Conservation (phyloP, 2,329 filamentous ascomycete species). For the Pestalotiopsis sp. region DNA sequence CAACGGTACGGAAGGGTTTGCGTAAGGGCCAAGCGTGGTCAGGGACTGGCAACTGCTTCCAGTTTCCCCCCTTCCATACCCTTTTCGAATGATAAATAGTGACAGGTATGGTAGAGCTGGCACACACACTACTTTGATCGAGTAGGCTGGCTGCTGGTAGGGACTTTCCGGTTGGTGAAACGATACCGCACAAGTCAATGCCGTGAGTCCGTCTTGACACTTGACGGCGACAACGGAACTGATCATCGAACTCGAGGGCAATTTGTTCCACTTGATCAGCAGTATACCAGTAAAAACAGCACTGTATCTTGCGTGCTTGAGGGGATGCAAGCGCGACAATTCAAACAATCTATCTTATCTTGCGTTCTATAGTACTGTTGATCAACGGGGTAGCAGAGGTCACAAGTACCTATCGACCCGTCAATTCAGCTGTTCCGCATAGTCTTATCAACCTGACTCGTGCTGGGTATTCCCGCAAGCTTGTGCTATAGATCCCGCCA, state of each 20-base stretch:
- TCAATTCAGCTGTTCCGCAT: background rate
- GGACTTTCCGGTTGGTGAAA: background rate
- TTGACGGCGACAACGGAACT: background rate
- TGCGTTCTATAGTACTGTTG: background rate
- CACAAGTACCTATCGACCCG: background rate
- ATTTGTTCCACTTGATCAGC: background rate
- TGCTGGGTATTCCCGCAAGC: background rate
- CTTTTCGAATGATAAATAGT: background rate
- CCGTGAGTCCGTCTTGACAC: background rate
- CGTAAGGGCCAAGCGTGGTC: background rate
- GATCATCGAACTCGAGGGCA: background rate
- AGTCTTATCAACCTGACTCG: background rate
- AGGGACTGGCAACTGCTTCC: background rate
- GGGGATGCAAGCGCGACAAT: background rate
- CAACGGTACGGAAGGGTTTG: background rate
- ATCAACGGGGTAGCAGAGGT: background rate
- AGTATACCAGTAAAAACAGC: background rate
- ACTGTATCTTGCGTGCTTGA: background rate
- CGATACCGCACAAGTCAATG: background rate
- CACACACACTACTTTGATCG: background rate
- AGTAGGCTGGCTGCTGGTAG: background rate
- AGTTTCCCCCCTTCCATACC: background rate
- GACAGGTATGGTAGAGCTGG: background rate
- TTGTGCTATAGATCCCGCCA: background rate
- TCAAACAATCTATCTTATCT: background rate